phyloP scores from a whole-genome alignment of 441 rosid genomes.

The Geranium incanum region DNA sequence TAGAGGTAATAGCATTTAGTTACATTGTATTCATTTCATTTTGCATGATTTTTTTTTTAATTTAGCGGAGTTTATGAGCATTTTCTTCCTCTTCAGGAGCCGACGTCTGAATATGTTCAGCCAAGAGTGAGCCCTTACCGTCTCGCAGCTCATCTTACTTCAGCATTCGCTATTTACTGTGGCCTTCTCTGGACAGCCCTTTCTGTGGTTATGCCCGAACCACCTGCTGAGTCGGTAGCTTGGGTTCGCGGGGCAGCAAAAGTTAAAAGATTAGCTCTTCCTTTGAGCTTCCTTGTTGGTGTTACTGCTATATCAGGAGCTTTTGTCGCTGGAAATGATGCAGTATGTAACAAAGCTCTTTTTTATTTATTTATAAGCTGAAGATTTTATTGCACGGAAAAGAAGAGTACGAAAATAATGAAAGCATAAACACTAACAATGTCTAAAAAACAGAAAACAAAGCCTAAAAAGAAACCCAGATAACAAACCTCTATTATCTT shows the following conservation, averaged over 20 bases:
- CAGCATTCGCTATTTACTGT: conserved; percentile 79
- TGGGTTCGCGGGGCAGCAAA: conserved; percentile 80
- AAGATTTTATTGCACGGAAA: no score
- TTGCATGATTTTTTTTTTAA: neutral
- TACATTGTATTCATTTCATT: neutral
- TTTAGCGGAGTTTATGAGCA: conserved; percentile 8
- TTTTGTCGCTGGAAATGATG: conserved; percentile 95
- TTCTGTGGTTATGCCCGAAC: conserved; percentile 88
- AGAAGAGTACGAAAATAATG: no score
- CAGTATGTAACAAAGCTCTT: conserved; percentile 37
- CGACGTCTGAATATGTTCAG: conserved; percentile 68
- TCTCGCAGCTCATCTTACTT: conserved; percentile 89
- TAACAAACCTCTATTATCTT: no score
- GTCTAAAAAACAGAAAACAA: no score
- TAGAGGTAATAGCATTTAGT: conserved; percentile 47
- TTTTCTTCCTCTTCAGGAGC: conserved; percentile 47
- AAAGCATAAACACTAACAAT: no score
- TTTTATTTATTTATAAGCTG: neutral
- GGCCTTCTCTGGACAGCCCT: conserved; percentile 93
- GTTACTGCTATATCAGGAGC: conserved; percentile 87
- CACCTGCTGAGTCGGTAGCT: conserved; percentile 70
- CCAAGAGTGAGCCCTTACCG: conserved; percentile 92
- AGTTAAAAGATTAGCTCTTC: conserved; percentile 74
- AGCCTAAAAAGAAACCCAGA: no score
- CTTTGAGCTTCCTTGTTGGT: conserved; percentile 70